Evolutionary conservation across 1,139 yeast genomes (phyloP).

Genomic region (Taphrina communis): DNA sequence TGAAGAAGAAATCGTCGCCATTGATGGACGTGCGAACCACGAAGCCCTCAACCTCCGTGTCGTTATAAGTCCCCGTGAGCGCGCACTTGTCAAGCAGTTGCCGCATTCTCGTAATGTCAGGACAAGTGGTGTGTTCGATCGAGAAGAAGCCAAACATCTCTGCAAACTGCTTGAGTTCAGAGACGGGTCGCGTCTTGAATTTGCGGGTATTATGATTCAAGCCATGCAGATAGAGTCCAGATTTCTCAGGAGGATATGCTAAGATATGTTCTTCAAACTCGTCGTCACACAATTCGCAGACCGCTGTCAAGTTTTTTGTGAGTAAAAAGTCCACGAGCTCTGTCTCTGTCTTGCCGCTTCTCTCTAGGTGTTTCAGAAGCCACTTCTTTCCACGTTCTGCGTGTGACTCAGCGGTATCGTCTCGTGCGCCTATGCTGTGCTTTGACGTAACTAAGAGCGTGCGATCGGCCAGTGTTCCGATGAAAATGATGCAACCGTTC

Average conservation of each 20-base stretch:
- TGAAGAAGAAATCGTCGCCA: conserved; percentile 71
- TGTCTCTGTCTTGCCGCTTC: conserved; percentile 53
- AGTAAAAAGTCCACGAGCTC: conserved; percentile 66
- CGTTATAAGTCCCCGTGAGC: conserved; percentile 72
- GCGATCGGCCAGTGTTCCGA: conserved; percentile 77
- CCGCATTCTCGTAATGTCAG: conserved; percentile 56
- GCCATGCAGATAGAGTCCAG: conserved; percentile 92
- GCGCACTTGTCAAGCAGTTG: conserved; percentile 63
- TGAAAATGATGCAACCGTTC: conserved; percentile 89
- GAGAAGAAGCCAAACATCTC: conserved; percentile 67
- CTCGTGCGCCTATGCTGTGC: conserved; percentile 77
- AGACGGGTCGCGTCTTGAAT: conserved; percentile 71
- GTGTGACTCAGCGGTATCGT: conserved; percentile 53
- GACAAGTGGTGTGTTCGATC: conserved; percentile 55
- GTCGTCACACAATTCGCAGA: conserved; percentile 92
- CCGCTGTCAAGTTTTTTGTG: conserved; percentile 71
- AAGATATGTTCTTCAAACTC: conserved; percentile 91
- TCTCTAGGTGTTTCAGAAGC: conserved; percentile 61
- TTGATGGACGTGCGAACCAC: conserved; percentile 68
- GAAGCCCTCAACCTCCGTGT: conserved; percentile 86
- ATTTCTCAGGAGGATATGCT: conserved; percentile 66
- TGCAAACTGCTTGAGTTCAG: conserved; percentile 66
- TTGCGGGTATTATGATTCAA: conserved; percentile 69
- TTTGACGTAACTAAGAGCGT: conserved; percentile 77
- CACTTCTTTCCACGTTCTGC: conserved; percentile 61